These are phyloP conservation scores for Irpex sp. DNA, from an alignment of 1,284 basidiomycete genomes.

Conservation along the genomic window DNA sequence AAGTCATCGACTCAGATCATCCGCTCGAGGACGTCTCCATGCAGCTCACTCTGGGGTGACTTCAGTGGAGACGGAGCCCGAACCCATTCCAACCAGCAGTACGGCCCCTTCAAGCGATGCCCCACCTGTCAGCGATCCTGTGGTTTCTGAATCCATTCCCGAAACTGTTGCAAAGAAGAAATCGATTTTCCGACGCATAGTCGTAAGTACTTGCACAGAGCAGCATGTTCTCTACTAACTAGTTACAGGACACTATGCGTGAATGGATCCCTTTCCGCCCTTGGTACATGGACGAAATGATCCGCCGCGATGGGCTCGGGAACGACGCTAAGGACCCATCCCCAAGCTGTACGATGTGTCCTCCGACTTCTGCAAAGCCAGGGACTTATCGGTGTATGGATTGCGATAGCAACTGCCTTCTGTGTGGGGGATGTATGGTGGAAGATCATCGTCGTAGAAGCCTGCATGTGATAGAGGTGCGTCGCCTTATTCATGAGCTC, in stretches of 20 bases:
- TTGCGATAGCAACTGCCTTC: background rate
- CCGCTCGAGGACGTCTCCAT: background rate
- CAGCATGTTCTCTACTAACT: background rate
- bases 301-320: background rate
- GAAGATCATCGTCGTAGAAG: background rate
- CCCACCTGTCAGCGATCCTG: background rate
- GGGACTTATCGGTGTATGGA: background rate
- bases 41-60: background rate
- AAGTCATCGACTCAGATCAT: background rate
- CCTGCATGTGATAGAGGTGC: background rate
- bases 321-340: background rate
- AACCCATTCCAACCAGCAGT: background rate
- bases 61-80: background rate
- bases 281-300: background rate
- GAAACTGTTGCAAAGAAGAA: background rate
- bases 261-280: background rate
- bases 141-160: background rate
- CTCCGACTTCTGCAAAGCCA: no score
- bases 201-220: background rate
- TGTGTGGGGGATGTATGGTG: background rate
- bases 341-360: background rate
- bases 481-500: background rate
- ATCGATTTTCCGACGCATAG: background rate
- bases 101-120: background rate
- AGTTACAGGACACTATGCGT: background rate